phyloP scores from a whole-genome alignment of 352 stramenopile genomes.

The Phytophthora nicotianae region DNA sequence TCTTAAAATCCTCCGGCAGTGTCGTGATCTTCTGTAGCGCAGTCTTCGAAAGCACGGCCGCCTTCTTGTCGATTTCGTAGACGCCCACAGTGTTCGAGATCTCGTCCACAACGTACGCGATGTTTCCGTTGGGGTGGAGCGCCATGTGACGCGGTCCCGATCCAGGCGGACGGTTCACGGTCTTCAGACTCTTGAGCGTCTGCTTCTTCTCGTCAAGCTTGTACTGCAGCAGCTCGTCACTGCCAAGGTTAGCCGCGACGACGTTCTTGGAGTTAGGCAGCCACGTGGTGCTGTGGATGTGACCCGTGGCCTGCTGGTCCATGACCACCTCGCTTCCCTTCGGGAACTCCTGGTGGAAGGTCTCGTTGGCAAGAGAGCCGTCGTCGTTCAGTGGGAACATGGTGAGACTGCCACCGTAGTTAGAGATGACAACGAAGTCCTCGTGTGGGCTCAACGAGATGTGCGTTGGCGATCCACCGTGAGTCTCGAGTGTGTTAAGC shows the following conservation, averaged over 20 bases:
- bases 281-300: slow-evolving; percentile 77
- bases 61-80: slow-evolving; percentile 41
- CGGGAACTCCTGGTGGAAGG: slow-evolving; percentile 49
- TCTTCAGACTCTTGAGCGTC: slow-evolving; percentile 35
- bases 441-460: slow-evolving; percentile 54
- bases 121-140: slow-evolving; percentile 47
- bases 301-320: slow-evolving; percentile 45
- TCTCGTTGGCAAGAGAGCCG: slow-evolving; percentile 43
- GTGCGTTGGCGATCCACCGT: slow-evolving; percentile 51
- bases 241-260: slow-evolving; percentile 63
- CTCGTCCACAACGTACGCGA: slow-evolving; percentile 70
- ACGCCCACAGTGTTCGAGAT: slow-evolving; percentile 67
- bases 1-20: slow-evolving; percentile 42
- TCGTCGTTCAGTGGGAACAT: slow-evolving; percentile 58
- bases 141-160: slow-evolving; percentile 71
- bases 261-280: slow-evolving; percentile 46
- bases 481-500: slow-evolving; percentile 57
- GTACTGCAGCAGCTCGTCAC: slow-evolving; percentile 63
- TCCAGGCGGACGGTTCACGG: slow-evolving; percentile 34
- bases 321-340: slow-evolving; percentile 43
- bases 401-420: slow-evolving; percentile 66
- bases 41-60: slow-evolving; percentile 25
- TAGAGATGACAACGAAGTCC: slow-evolving; percentile 62
- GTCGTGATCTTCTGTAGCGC: slow-evolving; percentile 62
- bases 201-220: slow-evolving; percentile 43